Conservation (phyloP, 805 yeast genomes). For the Starmerella bombi region DNA sequence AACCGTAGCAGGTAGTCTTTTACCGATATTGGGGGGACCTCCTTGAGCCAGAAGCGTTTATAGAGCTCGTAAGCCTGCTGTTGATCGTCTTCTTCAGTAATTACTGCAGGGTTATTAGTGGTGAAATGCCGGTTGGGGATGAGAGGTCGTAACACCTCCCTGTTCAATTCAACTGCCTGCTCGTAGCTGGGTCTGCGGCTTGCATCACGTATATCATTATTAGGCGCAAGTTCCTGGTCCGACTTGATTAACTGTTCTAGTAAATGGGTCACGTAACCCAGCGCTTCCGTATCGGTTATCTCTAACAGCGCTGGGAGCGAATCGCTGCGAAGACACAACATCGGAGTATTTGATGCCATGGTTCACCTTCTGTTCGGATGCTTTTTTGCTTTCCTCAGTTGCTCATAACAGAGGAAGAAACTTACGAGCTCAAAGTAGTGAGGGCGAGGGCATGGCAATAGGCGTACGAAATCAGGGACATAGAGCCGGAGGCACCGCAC, state of each 20-base stretch:
- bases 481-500: no score
- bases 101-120: background rate
- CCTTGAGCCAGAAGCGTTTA: constrained; percentile 22
- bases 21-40: constrained; percentile 23
- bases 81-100: background rate
- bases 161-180: constrained; percentile 8
- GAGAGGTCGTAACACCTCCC: constrained; percentile 3
- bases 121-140: background rate
- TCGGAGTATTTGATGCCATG: no score
- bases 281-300: constrained; percentile 19
- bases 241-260: constrained; percentile 14
- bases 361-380: no score
- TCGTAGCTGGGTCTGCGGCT: constrained; percentile 15
- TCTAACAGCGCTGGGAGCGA: constrained; percentile 7
- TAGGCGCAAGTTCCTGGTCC: background rate
- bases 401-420: no score
- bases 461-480: no score
- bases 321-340: background rate
- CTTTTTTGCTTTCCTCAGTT: no score
- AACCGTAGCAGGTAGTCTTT: constrained; percentile 27
- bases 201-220: background rate
- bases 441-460: no score
- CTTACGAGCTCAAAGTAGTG: no score
- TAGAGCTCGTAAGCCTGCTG: constrained; percentile 10
- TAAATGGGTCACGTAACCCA: constrained; percentile 18